A percentile compares a stretch with the other conserved stretches of the same genome.
Evolutionary conservation across 1,139 yeast genomes (phyloP).

Genomic region (Hemisphaericaspora lyxosophila): DNA sequence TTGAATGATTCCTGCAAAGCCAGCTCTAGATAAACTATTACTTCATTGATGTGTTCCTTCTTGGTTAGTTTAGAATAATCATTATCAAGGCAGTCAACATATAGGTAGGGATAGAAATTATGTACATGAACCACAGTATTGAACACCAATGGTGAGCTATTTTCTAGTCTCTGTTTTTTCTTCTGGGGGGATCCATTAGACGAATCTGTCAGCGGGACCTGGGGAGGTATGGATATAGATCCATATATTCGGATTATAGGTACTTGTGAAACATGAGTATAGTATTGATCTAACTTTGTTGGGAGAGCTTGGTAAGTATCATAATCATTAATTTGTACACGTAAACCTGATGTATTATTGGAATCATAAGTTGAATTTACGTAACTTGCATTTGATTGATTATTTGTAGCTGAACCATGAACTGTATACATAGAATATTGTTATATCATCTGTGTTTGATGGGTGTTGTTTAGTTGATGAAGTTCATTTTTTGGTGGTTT

Average conservation of each 20-base stretch:
- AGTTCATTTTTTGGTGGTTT: too few relatives aligned
- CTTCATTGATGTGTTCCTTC: slow-evolving; percentile 11
- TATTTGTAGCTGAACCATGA: neutral
- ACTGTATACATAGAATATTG: neutral
- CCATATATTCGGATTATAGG: slow-evolving; percentile 84
- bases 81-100: slow-evolving; percentile 46
- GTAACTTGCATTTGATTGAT: neutral
- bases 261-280: slow-evolving; percentile 45
- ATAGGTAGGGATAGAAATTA: slow-evolving; percentile 81
- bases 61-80: slow-evolving; percentile 12
- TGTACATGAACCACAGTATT: slow-evolving; percentile 66
- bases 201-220: neutral
- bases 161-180: slow-evolving; percentile 7
- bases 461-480: neutral
- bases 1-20: slow-evolving; percentile 19
- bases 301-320: slow-evolving; percentile 61
- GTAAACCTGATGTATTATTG: slow-evolving; percentile 7
- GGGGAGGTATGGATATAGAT: slow-evolving; percentile 35
- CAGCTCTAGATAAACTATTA: slow-evolving; percentile 21
- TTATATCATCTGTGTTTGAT: neutral
- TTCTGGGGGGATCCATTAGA: slow-evolving; percentile 6
- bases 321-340: slow-evolving; percentile 53
- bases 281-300: slow-evolving; percentile 32
- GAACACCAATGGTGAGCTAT: slow-evolving; percentile 14
- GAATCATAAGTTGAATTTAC: slow-evolving; percentile 1